Percentiles rank a stretch among this genome's conserved stretches.
Conservation (phyloP, 768 basidiomycete species). For the Russula foetens region DNA sequence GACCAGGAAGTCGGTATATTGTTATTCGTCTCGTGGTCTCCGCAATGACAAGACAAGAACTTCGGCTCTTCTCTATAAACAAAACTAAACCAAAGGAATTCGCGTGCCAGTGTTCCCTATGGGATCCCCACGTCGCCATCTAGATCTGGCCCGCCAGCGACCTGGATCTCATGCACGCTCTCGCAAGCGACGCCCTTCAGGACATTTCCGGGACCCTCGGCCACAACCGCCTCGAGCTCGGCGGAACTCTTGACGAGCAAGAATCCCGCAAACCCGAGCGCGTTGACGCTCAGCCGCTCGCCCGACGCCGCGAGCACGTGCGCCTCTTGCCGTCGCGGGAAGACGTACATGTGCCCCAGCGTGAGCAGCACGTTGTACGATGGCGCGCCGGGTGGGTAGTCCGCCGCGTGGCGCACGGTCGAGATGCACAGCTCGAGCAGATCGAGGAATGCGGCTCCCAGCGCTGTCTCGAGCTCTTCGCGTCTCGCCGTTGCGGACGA, state of each 20-base stretch:
- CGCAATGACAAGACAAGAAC: too few relatives aligned
- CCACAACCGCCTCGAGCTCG: slow-evolving; percentile 62
- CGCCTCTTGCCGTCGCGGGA: slow-evolving; percentile 68
- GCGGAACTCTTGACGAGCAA: slow-evolving; percentile 76
- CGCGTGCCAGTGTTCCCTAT: neutral
- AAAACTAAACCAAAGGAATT: too few relatives aligned
- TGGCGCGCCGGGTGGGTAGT: slow-evolving; percentile 53
- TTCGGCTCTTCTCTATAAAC: neutral
- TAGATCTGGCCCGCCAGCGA: slow-evolving; percentile 39
- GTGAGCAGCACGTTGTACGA: slow-evolving; percentile 84
- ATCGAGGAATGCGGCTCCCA: slow-evolving; percentile 57
- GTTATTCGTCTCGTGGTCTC: neutral
- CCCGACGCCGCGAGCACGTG: slow-evolving; percentile 45
- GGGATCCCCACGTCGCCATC: slow-evolving; percentile 15
- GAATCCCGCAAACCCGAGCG: slow-evolving; percentile 87
- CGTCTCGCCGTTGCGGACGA: slow-evolving; percentile 22
- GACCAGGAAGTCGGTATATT: too few relatives aligned
- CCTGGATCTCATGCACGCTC: slow-evolving; percentile 62
- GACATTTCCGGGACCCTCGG: slow-evolving; percentile 54
- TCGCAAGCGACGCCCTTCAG: slow-evolving; percentile 54
- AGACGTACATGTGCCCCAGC: slow-evolving; percentile 73
- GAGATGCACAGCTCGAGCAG: slow-evolving; percentile 73
- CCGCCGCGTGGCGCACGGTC: slow-evolving; percentile 57
- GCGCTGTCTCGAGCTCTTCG: slow-evolving; percentile 40
- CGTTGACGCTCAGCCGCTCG: slow-evolving; percentile 65